Evolutionary conservation across 257 asterid species (phyloP).

Genomic region (Cruciata laevipes): DNA sequence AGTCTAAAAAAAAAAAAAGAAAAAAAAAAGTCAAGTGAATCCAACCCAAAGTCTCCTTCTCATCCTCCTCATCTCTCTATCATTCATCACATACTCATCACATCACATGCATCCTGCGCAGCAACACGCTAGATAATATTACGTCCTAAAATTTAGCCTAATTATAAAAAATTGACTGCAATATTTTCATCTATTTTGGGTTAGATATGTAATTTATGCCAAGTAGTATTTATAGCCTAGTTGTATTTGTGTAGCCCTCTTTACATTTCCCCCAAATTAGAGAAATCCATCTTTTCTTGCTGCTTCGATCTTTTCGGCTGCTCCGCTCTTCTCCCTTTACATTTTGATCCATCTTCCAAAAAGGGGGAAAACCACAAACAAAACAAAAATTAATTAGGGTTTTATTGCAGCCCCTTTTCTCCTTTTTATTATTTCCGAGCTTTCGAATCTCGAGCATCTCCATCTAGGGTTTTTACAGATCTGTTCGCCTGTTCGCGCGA

Average conservation of each 20-base stretch:
- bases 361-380: neutral
- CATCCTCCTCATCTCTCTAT: slow-evolving; percentile 3
- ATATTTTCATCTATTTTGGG: neutral
- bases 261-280: slow-evolving; percentile 7
- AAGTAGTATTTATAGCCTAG: neutral
- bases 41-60: neutral
- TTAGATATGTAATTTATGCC: neutral
- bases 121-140: neutral
- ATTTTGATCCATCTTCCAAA: slow-evolving; percentile 21
- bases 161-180: neutral
- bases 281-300: slow-evolving; percentile 9
- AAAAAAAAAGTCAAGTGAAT: neutral
- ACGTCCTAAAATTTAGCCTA: neutral
- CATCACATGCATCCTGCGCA: neutral
- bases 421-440: slow-evolving; percentile 5
- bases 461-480: slow-evolving; percentile 49
- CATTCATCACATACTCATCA: neutral
- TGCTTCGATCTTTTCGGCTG: slow-evolving; percentile 35
- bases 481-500: slow-evolving; percentile 19
- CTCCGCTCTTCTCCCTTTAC: slow-evolving; percentile 15
- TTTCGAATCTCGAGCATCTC: slow-evolving; percentile 24
- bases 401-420: slow-evolving; percentile 22
- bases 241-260: slow-evolving; percentile 1
- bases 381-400: slow-evolving; percentile 22
- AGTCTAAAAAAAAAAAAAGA: too few relatives aligned